Base-by-base conservation (phyloP, 2,329 filamentous ascomycete genomes). In the Curvularia lunata region DNA sequence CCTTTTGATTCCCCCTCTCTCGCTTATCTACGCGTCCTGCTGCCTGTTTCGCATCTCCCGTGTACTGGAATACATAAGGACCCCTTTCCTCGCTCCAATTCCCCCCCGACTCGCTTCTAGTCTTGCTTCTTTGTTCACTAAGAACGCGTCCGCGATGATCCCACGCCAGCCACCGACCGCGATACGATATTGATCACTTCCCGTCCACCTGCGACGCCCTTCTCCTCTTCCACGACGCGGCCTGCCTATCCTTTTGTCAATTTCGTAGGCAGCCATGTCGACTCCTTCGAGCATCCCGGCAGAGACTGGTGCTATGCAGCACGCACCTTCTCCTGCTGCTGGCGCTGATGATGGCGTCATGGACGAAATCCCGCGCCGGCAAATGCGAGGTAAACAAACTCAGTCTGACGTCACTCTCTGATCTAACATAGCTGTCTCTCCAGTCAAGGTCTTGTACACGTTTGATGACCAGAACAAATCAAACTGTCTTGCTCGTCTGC, bases 401-500 rank as follows among this genome's bases (percentile, higher is more conserved):
- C 58, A 59, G 40, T 61, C 48, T 32, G 48, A 21, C 38, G 38
- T 27, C 50, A 40, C 19, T 49, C 41, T 38, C 40, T 45, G 46
- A 47, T 71, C 68, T 71, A 64, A 71, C 62, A 40, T 21, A 9
- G 47, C 21, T 43, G 16, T 54, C 30, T 9, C 23, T 64, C 64
- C 77, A 96, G 93, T 98, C 78, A 98, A 98, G 83, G 90, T 98
- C 48, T 88, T 96, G 60, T 99, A 98, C 79, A 97, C 92, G 30
- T 97, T 98, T 79, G 93, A 98, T 76, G 88, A 89, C 73, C 89
- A 94, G 66, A 89, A 87, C 79, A 92, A 92, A 78, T 89, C 92
- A 63, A 93, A 94, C 74, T 97, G 92, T 77, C 84, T 99, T 48
- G 93, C 94, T 58, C 86, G 94, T 70, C 89, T 91, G 82, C 90